Conservation (phyloP, 768 basidiomycete species). For the Pseudohyphozyma bogoriensis region DNA sequence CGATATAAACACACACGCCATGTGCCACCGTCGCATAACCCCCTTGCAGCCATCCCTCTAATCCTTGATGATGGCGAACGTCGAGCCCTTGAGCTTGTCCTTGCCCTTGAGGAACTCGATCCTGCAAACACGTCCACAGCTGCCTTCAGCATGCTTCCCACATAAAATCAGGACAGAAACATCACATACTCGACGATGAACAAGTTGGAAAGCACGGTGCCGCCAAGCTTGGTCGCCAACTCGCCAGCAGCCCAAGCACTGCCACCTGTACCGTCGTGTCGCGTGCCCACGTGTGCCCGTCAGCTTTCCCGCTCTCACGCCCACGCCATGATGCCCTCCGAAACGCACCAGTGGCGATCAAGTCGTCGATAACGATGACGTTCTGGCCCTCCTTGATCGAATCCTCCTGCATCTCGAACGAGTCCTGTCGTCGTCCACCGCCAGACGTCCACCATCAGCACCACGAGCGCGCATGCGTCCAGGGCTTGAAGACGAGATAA, state of each 20-base stretch:
- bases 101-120: conserved; percentile 55
- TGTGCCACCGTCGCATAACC: no score
- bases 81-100: conserved; percentile 70
- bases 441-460: not conserved
- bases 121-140: not conserved
- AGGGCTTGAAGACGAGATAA: not conserved
- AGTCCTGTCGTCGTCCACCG: conserved; percentile 45
- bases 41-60: no score
- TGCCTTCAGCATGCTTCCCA: no score
- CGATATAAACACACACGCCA: no score
- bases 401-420: conserved; percentile 90
- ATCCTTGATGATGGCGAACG: conserved; percentile 82
- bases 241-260: conserved; percentile 88
- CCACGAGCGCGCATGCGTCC: not conserved
- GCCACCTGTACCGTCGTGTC: conserved; percentile 59
- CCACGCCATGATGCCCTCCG: no score
- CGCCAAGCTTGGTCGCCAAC: conserved; percentile 71
- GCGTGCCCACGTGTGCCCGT: no score
- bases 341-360: conserved; percentile 79
- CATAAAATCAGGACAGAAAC: not conserved
- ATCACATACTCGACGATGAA: conserved; percentile 64
- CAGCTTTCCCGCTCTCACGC: no score
- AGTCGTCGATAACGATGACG: conserved; percentile 82
- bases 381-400: conserved; percentile 71
- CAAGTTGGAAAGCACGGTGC: conserved; percentile 78